Percentiles rank a stretch among this genome's conserved stretches.
phyloP scores from a whole-genome alignment of 345 rosid genomes.

The Arabis hirsuta region DNA sequence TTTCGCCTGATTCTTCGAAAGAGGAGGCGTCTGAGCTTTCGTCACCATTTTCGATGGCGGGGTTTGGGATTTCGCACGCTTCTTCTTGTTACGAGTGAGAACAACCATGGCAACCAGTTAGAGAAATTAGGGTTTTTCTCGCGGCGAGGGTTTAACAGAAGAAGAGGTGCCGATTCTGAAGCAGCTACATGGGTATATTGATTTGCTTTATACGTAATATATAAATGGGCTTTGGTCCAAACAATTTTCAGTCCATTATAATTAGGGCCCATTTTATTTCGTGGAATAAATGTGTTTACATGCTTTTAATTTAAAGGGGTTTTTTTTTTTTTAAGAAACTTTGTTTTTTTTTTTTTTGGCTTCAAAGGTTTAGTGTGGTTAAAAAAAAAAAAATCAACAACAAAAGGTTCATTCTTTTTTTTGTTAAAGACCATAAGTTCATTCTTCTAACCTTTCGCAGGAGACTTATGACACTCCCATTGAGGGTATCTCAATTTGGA shows the following conservation, averaged over 20 bases:
- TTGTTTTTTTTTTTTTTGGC: too few species aligned
- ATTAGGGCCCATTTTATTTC: not conserved
- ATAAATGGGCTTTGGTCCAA: constrained; percentile 5
- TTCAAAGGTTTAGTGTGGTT: too few species aligned
- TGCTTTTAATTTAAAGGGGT: too few species aligned
- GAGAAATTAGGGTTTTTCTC: constrained; percentile 30
- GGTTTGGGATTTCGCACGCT: constrained; percentile 48
- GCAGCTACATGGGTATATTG: not conserved
- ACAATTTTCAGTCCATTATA: not conserved
- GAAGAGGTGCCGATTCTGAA: not conserved
- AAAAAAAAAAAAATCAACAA: too few species aligned
- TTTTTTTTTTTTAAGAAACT: too few species aligned
- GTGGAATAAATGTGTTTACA: not conserved
- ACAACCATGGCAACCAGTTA: constrained; percentile 48
- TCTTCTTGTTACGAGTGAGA: constrained; percentile 55
- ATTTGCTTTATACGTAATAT: not conserved
- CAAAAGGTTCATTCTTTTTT: too few species aligned
- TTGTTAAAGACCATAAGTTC: too few species aligned
- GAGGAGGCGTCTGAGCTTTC: constrained; percentile 37
- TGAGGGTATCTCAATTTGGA: too few species aligned
- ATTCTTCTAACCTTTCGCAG: too few species aligned
- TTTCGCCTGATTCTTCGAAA: constrained; percentile 52
- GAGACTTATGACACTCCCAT: too few species aligned
- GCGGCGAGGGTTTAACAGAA: constrained; percentile 44
- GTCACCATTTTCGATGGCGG: constrained; percentile 39